Evolutionary conservation across 495 filamentous ascomycete genomes (phyloP).

Genomic region (Astrothelium macrocarpum): DNA sequence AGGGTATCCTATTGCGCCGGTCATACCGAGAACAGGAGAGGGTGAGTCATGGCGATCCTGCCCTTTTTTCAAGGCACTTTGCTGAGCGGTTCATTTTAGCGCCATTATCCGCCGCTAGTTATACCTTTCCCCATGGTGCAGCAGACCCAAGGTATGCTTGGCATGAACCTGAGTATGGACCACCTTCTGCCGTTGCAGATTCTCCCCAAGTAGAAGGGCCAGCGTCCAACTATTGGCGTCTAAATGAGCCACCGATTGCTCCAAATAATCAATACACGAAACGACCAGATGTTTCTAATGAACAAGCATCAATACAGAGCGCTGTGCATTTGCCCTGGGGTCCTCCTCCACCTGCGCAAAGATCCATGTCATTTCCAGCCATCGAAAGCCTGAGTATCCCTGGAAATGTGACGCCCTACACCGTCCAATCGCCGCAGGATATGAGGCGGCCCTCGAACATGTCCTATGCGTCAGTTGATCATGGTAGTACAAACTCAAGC

Average conservation of each 20-base stretch:
- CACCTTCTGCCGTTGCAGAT: background rate
- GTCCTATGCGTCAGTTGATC: background rate
- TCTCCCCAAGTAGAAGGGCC: conserved; percentile 1
- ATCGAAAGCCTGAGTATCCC: conserved; percentile 3
- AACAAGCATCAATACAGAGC: background rate
- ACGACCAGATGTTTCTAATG: background rate
- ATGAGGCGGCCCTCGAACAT: background rate
- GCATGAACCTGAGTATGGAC: background rate
- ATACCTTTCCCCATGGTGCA: background rate
- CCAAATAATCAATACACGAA: conserved; percentile 1
- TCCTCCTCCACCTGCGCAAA: background rate
- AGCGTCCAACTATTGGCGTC: background rate
- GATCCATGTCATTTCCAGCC: background rate
- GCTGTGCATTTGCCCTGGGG: background rate
- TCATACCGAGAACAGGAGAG: background rate
- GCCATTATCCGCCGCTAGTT: background rate
- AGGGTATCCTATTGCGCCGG: background rate
- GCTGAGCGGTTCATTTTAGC: background rate
- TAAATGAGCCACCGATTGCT: conserved; percentile 3
- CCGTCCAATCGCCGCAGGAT: background rate
- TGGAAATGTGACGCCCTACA: background rate
- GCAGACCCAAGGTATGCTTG: conserved; percentile 1
- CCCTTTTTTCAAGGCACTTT: background rate
- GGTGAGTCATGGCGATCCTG: background rate
- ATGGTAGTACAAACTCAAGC: background rate